Percentiles rank a stretch among this genome's conserved stretches.
Conservation (phyloP, 192 early-diverging fungal species). For the Lobosporangium transversale region DNA sequence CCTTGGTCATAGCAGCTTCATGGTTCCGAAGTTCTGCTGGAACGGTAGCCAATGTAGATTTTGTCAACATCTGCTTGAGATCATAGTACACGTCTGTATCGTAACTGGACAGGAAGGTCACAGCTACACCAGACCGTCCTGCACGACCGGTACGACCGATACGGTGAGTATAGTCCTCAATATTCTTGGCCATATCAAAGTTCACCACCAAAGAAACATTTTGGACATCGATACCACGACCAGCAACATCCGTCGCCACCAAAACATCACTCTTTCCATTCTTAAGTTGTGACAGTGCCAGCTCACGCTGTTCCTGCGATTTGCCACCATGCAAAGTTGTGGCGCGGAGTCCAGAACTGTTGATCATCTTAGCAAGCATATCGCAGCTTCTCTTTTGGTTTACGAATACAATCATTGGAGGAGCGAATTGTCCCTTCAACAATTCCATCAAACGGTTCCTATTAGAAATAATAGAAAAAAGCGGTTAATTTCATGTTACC, state of each 20-base stretch:
- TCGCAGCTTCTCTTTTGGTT: constrained; percentile 97
- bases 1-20: constrained; percentile 84
- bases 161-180: constrained; percentile 98
- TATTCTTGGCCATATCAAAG: constrained; percentile 98
- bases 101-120: constrained; percentile 84
- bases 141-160: constrained; percentile 99
- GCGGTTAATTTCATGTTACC: neutral
- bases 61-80: constrained; percentile 76
- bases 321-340: constrained; percentile 96
- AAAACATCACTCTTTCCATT: constrained; percentile 85
- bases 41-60: constrained; percentile 78
- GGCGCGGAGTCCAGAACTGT: constrained; percentile 75
- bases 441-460: constrained; percentile 82
- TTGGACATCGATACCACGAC: constrained; percentile 98
- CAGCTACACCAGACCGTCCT: constrained; percentile 88
- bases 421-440: constrained; percentile 73
- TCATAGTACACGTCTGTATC: constrained; percentile 93
- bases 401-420: constrained; percentile 97
- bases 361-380: constrained; percentile 81
- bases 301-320: constrained; percentile 96
- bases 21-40: constrained; percentile 90
- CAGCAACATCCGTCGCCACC: constrained; percentile 98
- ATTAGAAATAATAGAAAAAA: constrained; percentile 12
- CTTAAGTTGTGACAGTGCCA: constrained; percentile 83
- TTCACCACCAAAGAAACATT: constrained; percentile 97